Evolutionary conservation across 805 yeast species (phyloP).

Genomic region (Candida sonorensis): DNA sequence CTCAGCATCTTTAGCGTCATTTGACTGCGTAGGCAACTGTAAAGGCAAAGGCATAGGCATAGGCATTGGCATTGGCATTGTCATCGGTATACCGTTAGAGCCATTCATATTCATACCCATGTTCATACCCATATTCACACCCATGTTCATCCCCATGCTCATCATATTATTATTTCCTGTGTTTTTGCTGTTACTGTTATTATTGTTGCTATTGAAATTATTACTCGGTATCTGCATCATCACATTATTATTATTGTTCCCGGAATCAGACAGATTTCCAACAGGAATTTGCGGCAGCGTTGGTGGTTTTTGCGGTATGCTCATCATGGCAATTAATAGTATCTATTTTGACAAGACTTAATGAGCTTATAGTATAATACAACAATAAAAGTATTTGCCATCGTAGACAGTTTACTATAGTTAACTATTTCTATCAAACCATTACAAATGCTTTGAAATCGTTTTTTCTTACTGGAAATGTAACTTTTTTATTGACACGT

Average conservation of each 20-base stretch:
- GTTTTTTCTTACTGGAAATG: not conserved
- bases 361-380: not conserved
- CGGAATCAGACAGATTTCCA: too few relatives aligned
- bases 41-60: too few relatives aligned
- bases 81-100: not conserved
- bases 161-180: not conserved
- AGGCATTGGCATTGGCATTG: slow-evolving; percentile 10
- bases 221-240: too few relatives aligned
- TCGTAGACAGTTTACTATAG: too few relatives aligned
- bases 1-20: too few relatives aligned
- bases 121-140: not conserved
- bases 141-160: slow-evolving; percentile 6
- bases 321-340: slow-evolving; percentile 5
- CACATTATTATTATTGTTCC: too few relatives aligned
- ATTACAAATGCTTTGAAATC: too few relatives aligned
- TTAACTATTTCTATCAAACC: too few relatives aligned
- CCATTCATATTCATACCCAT: slow-evolving; percentile 6
- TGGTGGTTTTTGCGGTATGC: slow-evolving; percentile 16
- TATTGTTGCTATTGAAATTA: too few relatives aligned
- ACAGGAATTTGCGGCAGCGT: slow-evolving; percentile 3
- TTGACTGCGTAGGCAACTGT: not conserved
- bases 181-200: slow-evolving; percentile 1
- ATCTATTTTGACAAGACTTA: too few relatives aligned
- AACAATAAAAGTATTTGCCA: not conserved
- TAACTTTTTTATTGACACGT: slow-evolving; percentile 1